Evolutionary conservation across 176 grass and related monocot genomes (phyloP).

Genomic region (barley (Hordeum vulgare)): MorexV3_pseudomolecules_assembly NC_058521.1:606610716-606611215

Average conservation of each 20-base stretch:
- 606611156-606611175: not conserved
- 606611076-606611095: not conserved
- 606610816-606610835: not conserved
- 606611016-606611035: not conserved
- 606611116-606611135: not conserved
- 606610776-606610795: constrained; percentile 47
- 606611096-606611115: not conserved
- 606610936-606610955: too few species aligned
- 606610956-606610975: too few species aligned
- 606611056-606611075: not conserved
- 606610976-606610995: too few species aligned
- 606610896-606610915: not conserved
- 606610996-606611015: too few species aligned
- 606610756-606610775: constrained; percentile 48
- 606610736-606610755: constrained; percentile 60
- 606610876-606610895: not conserved
- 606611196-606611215: not conserved
- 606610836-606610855: not conserved
- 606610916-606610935: too few species aligned
- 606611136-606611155: not conserved
- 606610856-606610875: not conserved
- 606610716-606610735: constrained; percentile 46
- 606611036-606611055: not conserved
- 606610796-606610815: constrained; percentile 42
- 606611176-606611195: not conserved